Evolutionary conservation across 1,284 basidiomycete genomes (phyloP), one percentile per base, ranked within the genome.

Genomic region (Boletus semigastroideus): DNA sequence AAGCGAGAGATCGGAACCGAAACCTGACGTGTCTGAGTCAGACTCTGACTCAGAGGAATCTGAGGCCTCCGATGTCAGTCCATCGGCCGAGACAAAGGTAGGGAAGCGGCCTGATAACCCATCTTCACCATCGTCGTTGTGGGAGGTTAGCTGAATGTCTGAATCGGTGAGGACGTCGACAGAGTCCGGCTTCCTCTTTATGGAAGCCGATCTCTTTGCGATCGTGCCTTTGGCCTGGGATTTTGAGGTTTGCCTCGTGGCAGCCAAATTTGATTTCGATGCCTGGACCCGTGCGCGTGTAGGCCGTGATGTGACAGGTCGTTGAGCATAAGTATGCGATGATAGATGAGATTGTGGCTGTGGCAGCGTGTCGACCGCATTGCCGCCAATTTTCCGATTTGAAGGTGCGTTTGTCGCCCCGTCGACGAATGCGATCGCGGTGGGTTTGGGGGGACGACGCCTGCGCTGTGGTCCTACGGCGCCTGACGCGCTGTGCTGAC

Each of bases 11-110:
- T 84, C 83, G 46, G 76, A 76, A 46, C 78, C 80, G 60, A 78
- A 77, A 17, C 71, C 75, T 34, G 74, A 75, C 20, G 71, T 61
- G 30, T 61, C 67, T 3, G 68, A 60, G 44, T 63, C 68, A 13
- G 67, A 60, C 37, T 64, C 58, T 13, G 70, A 72, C 12, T 64
- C 58, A n/a, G 70, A 72, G 13, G 70, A 75, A n/a, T 72, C 70
- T 10, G 74, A 74, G 4, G 74, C 74, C 25, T 74, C 74, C 14
- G 73, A 74, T 17, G 76, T 80, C 34, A 80, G 59, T 4, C 74
- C 82, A 34, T 83, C 82, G 20, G 86, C 84, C 22, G 81, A 78
- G 25, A 88, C 72, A 63, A 88, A 87, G 25, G 83, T 87, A n/a
- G 85, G 86, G 63, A 85, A 83, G 28, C 67, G 73, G 37, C 63